A percentile compares a stretch with the other conserved stretches of the same genome.
Evolutionary conservation across 2,329 filamentous ascomycete species (phyloP).

Genomic region (Nigrograna mackinnonii): DNA sequence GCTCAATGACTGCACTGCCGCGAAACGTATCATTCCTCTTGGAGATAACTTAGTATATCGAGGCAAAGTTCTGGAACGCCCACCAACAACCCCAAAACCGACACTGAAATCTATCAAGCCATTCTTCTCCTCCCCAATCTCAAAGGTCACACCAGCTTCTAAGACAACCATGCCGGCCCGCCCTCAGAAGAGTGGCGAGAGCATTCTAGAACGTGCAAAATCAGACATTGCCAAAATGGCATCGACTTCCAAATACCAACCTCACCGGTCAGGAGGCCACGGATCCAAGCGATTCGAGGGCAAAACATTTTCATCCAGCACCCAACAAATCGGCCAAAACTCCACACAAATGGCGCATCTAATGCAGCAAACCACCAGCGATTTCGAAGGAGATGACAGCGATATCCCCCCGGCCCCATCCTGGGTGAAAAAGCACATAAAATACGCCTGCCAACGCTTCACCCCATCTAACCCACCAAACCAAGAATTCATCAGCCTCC

Average conservation of each 20-base stretch:
- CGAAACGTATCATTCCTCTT: conserved; percentile 49
- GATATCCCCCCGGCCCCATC: conserved; percentile 69
- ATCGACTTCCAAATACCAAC: conserved; percentile 15
- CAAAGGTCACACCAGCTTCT: conserved; percentile 11
- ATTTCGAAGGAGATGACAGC: conserved; percentile 64
- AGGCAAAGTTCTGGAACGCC: conserved; percentile 47
- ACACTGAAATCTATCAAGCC: conserved; percentile 19
- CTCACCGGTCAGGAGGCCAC: conserved; percentile 16
- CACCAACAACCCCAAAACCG: conserved; percentile 25
- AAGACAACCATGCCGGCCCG: conserved; percentile 21
- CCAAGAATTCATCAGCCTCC: conserved; percentile 70
- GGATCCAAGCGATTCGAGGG: conserved; percentile 36
- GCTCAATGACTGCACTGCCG: conserved; percentile 53
- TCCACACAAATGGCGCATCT: conserved; percentile 45
- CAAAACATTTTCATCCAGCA: conserved; percentile 29
- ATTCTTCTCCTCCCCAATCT: conserved; percentile 10
- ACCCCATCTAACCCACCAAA: conserved; percentile 75
- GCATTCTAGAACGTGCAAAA: conserved; percentile 59
- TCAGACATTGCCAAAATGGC: conserved; percentile 43
- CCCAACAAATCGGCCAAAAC: conserved; percentile 12
- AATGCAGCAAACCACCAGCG: conserved; percentile 73
- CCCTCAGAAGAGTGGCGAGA: conserved; percentile 18
- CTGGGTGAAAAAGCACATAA: conserved; percentile 65
- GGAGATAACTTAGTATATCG: conserved; percentile 56
- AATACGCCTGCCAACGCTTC: conserved; percentile 80